phyloP scores from a whole-genome alignment of 345 rosid species.

The Raphanus sativus region DNA sequence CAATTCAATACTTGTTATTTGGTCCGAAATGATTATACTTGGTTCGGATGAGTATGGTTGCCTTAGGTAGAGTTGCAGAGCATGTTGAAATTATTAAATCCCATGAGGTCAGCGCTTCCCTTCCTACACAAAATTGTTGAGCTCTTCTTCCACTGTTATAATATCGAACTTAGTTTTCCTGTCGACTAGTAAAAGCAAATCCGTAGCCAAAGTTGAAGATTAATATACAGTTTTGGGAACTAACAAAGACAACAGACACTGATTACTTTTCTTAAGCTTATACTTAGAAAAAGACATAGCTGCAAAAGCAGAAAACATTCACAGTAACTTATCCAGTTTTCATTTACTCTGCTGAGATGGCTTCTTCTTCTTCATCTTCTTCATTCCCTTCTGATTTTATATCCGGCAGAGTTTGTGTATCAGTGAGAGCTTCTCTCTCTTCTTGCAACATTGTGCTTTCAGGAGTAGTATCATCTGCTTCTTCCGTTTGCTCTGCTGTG shows the following conservation, averaged over 20 bases:
- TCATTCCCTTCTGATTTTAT: constrained; percentile 37
- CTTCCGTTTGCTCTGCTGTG: constrained; percentile 36
- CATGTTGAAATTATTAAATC: constrained; percentile 78
- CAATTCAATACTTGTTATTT: not conserved
- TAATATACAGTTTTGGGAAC: constrained; percentile 32
- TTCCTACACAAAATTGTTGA: constrained; percentile 37
- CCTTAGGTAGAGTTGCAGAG: constrained; percentile 65
- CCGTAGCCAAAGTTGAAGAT: constrained; percentile 27
- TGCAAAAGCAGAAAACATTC: constrained; percentile 29
- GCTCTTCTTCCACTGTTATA: not conserved
- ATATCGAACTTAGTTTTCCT: constrained; percentile 1
- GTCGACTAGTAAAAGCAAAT: constrained; percentile 19
- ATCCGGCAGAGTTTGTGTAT: constrained; percentile 57
- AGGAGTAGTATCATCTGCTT: constrained; percentile 34
- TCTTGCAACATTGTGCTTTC: constrained; percentile 46
- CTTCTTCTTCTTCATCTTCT: constrained; percentile 41
- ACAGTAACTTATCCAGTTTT: not conserved
- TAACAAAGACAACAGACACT: constrained; percentile 7
- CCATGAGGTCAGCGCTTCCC: constrained; percentile 79
- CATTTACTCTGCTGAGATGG: constrained; percentile 48
- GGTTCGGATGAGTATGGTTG: constrained; percentile 52
- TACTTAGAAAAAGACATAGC: constrained; percentile 5
- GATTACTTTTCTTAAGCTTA: not conserved
- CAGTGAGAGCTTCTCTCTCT: constrained; percentile 48
- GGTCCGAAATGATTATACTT: not conserved